These are phyloP conservation scores for Chlamydomonas sp. DNA, from an alignment of 139 green algal species.

Conservation along the genomic window DNA sequence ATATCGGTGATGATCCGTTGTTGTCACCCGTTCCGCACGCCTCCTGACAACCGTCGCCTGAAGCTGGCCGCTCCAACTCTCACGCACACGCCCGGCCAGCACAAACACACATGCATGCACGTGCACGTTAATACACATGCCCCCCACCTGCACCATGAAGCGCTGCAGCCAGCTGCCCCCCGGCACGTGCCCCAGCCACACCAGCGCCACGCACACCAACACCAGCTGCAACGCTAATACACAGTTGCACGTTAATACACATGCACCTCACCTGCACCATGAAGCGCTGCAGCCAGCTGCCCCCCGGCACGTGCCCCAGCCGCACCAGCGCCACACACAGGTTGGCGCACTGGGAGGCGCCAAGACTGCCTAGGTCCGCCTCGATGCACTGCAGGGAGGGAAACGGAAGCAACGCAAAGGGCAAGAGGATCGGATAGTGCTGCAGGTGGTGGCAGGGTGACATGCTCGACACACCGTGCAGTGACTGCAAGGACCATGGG, in stretches of 20 bases:
- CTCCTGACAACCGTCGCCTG: too few species aligned
- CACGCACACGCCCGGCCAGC: too few species aligned
- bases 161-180: neutral
- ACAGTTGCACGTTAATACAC: too few species aligned
- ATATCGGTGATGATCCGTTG: too few species aligned
- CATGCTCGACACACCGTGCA: too few species aligned
- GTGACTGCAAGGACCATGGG: too few species aligned
- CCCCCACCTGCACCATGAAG: neutral
- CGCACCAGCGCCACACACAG: constrained; percentile 31
- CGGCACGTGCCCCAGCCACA: neutral
- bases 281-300: neutral
- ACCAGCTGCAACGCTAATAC: too few species aligned
- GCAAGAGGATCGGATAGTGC: neutral
- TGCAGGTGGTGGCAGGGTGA: neutral
- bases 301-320: constrained; percentile 16
- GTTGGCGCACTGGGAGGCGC: constrained; percentile 8
- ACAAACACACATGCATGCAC: too few species aligned
- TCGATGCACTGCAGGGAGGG: constrained; percentile 2
- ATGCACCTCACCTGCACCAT: neutral
- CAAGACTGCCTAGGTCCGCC: constrained; percentile 9
- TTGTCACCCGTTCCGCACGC: too few species aligned
- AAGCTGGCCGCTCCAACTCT: neutral
- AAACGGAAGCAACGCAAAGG: too few species aligned
- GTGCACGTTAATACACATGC: too few species aligned
- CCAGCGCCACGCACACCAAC: too few species aligned